Evolutionary conservation across 768 basidiomycete species (phyloP), one percentile per base, ranked within the genome.

Genomic region (Leccinum broughii): DNA sequence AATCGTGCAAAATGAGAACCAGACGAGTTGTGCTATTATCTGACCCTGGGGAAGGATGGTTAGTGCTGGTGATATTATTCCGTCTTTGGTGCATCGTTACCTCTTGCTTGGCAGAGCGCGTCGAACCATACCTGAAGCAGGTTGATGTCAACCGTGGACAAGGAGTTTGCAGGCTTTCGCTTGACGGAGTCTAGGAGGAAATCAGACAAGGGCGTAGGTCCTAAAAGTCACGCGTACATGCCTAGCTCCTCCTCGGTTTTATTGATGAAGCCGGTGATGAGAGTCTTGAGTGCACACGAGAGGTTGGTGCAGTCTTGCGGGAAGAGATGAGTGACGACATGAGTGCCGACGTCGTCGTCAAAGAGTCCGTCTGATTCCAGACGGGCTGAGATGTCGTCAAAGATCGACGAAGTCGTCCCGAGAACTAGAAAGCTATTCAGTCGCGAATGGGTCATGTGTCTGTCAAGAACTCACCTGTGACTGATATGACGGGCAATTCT

Each of bases 1-100:
- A 90, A 58, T 89, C 86, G 58, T 90, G 88, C 22, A 92, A 66
- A 13, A 92, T 66, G 9, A 89, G 76, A 24, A 86, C 78, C 3
- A 92, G 78, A 39, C 78, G 80, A 11, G 67, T 71, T 5, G 64
- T 61, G 1, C 62, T 17, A 11, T 68, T 61, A 61, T 67, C 56
- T 44, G 63, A 57, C 15, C 56, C 64, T 68, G 46, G 48, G 11
- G 39, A 44, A 28, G 22, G 1, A 17, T 57, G 14, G 11, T 70
- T 1, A 62, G 39, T 26, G 20, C 9, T 13, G 39, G 0, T n/a
- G 10, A 46, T 3, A 24, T 10, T 11, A 14, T 9, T 17, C 51
- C 28, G n/a, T 57, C 37, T n/a, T n/a, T 17, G 30, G 44, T 20
- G 28, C 35, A 64, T 20, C 63, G 76, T 50, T 70, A 81, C 83